phyloP scores from a whole-genome alignment of 495 filamentous ascomycete species.

The Podospora comata region DNA sequence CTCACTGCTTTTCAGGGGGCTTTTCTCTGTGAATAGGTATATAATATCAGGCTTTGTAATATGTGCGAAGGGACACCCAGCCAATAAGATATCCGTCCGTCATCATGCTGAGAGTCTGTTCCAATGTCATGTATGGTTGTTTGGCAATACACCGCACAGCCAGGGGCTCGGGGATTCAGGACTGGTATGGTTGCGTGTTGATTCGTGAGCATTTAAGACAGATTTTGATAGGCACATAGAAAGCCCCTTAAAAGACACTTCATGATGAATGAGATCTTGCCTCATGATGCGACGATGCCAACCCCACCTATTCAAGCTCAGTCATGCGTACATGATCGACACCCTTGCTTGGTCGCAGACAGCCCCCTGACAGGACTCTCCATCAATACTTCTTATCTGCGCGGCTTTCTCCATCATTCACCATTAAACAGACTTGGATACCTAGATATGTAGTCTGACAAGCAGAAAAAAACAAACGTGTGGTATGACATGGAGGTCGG shows the following conservation, averaged over 20 bases:
- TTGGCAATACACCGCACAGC: too few relatives aligned
- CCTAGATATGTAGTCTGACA: background rate
- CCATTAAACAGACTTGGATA: background rate
- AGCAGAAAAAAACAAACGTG: background rate
- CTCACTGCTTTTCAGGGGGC: background rate
- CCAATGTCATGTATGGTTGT: too few relatives aligned
- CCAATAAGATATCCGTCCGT: background rate
- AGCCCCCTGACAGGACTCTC: background rate
- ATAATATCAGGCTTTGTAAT: background rate
- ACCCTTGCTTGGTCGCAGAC: background rate
- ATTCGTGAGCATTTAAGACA: too few relatives aligned
- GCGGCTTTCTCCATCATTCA: background rate
- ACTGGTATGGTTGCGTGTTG: too few relatives aligned
- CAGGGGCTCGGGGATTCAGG: too few relatives aligned
- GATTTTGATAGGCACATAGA: too few relatives aligned
- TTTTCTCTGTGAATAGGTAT: background rate
- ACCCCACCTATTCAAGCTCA: background rate
- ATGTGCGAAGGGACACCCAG: background rate
- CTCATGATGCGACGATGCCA: too few relatives aligned
- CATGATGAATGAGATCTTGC: too few relatives aligned
- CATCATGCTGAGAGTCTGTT: background rate
- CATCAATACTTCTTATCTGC: background rate
- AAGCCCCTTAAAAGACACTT: too few relatives aligned
- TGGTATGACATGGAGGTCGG: background rate
- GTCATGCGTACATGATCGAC: background rate